These are phyloP conservation scores for Cytospora mali DNA, from an alignment of 2,329 filamentous ascomycete genomes.

Conservation along the genomic window DNA sequence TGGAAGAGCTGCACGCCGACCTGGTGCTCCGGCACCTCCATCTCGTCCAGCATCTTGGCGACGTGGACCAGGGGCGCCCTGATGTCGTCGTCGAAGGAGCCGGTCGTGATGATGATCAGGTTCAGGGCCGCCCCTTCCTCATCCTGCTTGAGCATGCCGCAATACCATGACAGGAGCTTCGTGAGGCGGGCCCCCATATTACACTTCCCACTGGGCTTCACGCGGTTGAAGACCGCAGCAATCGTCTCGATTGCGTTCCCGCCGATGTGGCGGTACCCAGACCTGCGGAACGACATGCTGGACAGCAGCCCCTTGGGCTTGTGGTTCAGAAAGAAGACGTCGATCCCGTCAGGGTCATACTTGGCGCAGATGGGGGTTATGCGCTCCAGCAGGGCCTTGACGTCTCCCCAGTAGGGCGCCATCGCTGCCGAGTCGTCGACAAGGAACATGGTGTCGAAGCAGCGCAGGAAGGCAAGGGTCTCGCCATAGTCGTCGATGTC, in stretches of 20 bases:
- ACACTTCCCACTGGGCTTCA: conserved; percentile 35
- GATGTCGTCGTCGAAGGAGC: conserved; percentile 30
- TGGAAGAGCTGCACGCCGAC: conserved; percentile 33
- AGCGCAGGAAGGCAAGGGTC: conserved; percentile 28
- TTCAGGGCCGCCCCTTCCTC: conserved; percentile 35
- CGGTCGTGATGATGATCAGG: conserved; percentile 36
- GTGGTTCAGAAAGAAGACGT: conserved; percentile 30
- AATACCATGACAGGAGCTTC: conserved; percentile 35
- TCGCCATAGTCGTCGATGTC: conserved; percentile 27
- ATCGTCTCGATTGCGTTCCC: conserved; percentile 34
- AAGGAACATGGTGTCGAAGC: conserved; percentile 29
- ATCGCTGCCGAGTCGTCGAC: conserved; percentile 28
- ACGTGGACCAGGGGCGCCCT: conserved; percentile 28
- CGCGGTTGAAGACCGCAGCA: conserved; percentile 32
- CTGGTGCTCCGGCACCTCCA: conserved; percentile 31
- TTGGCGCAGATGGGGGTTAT: conserved; percentile 29
- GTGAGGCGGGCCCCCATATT: conserved; percentile 35
- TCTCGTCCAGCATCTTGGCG: conserved; percentile 30
- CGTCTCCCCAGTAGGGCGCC: conserved; percentile 26
- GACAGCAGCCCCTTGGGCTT: conserved; percentile 27
- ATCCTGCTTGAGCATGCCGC: conserved; percentile 34
- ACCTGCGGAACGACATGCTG: conserved; percentile 31
- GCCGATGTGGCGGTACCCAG: conserved; percentile 29
- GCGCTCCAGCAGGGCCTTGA: conserved; percentile 27
- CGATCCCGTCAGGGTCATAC: conserved; percentile 28